Conservation (phyloP, 2,329 filamentous ascomycete genomes). For the Nemania sp. region DNA sequence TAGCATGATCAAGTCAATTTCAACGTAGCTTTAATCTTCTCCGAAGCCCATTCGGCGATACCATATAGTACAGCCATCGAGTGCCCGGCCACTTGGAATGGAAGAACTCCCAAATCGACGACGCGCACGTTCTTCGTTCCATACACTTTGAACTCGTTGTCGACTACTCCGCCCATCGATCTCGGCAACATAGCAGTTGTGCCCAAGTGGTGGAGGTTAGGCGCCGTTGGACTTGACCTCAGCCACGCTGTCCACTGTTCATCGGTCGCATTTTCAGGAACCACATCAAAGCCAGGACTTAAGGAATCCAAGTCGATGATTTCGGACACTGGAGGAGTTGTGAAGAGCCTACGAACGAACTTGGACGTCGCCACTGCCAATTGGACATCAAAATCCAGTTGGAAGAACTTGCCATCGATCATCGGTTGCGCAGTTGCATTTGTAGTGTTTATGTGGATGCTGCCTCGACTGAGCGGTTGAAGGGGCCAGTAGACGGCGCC, state of each 20-base stretch:
- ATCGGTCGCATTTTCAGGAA: constrained; percentile 16
- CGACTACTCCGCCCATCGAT: constrained; percentile 18
- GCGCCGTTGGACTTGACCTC: constrained; percentile 8
- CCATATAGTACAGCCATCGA: constrained; percentile 16
- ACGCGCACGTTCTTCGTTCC: constrained; percentile 18
- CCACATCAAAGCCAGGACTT: constrained; percentile 11
- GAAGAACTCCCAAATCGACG: constrained; percentile 12
- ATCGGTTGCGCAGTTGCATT: constrained; percentile 11
- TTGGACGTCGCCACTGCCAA: constrained; percentile 13
- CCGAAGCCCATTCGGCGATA: constrained; percentile 18
- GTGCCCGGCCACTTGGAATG: constrained; percentile 17
- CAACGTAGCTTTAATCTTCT: constrained; percentile 14
- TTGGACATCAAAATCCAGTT: constrained; percentile 15
- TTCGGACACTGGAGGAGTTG: constrained; percentile 14
- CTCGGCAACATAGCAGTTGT: constrained; percentile 19
- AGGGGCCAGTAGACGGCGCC: constrained; percentile 14
- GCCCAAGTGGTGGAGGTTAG: constrained; percentile 16
- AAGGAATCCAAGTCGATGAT: constrained; percentile 11
- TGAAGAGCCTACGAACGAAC: constrained; percentile 15
- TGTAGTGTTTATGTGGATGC: constrained; percentile 18
- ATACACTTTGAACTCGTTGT: constrained; percentile 17
- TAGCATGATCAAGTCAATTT: constrained; percentile 7
- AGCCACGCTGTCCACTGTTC: constrained; percentile 18
- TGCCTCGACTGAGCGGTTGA: constrained; percentile 16
- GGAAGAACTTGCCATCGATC: constrained; percentile 18